These are phyloP conservation scores for Aspergillus indologenus DNA, from an alignment of 495 filamentous ascomycete genomes.

Conservation along the genomic window DNA sequence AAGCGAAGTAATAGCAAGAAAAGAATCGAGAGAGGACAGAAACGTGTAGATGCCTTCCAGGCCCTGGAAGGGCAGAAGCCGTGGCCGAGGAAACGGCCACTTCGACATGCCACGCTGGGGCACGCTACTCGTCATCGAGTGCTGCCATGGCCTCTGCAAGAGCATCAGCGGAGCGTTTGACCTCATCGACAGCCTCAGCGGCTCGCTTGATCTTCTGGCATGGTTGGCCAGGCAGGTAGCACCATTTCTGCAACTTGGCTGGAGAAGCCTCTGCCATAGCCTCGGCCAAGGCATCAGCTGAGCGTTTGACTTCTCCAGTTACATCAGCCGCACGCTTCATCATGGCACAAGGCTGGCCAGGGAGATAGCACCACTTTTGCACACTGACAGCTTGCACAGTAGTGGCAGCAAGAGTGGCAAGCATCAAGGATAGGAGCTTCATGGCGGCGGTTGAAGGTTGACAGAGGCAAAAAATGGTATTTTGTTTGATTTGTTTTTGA, in stretches of 20 bases:
- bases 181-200: slow-evolving; percentile 35
- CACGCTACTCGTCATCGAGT: slow-evolving; percentile 22
- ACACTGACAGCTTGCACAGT: slow-evolving; percentile 34
- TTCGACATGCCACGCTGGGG: not conserved
- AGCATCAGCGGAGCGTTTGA: slow-evolving; percentile 38
- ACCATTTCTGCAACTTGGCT: slow-evolving; percentile 36
- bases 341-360: slow-evolving; percentile 32
- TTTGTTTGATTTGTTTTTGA: not conserved
- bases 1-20: not conserved
- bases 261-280: slow-evolving; percentile 36
- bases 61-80: not conserved
- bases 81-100: not conserved
- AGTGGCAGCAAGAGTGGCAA: slow-evolving; percentile 39
- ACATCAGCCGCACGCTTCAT: slow-evolving; percentile 35
- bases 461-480: not conserved
- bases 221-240: slow-evolving; percentile 37
- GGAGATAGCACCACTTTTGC: slow-evolving; percentile 34
- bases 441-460: slow-evolving; percentile 28
- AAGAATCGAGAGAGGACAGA: not conserved
- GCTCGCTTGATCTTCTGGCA: slow-evolving; percentile 49
- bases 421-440: slow-evolving; percentile 44
- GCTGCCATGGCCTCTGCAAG: slow-evolving; percentile 41
- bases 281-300: slow-evolving; percentile 48
- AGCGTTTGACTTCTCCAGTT: slow-evolving; percentile 43
- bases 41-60: not conserved